Percentiles rank a stretch among this genome's conserved stretches.
phyloP scores from a whole-genome alignment of 208 protist species.

The Wallacemonas sp. region DNA sequence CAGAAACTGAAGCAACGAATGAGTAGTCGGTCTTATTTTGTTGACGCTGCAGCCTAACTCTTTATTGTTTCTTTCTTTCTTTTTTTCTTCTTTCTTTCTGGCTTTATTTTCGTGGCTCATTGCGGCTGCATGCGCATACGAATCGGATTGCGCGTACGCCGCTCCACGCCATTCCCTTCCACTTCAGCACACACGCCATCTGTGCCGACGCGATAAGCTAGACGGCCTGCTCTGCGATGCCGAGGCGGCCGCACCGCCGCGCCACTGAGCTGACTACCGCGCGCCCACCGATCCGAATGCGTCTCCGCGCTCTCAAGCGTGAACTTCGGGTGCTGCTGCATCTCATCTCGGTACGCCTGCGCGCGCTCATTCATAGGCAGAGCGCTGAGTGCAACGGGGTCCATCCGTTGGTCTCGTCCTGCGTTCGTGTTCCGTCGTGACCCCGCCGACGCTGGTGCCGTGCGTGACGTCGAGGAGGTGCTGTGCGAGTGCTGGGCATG shows the following conservation, averaged over 20 bases:
- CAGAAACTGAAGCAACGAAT: too few relatives aligned
- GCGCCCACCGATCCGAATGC: conserved; percentile 43
- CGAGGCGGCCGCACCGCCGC: conserved; percentile 22
- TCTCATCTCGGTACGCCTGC: conserved; percentile 38
- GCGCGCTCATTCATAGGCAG: conserved; percentile 41
- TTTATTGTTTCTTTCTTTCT: conserved; percentile 9
- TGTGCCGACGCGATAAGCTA: not conserved
- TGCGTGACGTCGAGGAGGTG: too few relatives aligned
- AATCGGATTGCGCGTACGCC: conserved; percentile 13
- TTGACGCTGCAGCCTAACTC: too few relatives aligned
- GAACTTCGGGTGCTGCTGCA: conserved; percentile 59
- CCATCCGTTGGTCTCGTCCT: not conserved
- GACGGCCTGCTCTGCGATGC: not conserved
- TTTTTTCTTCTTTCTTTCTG: conserved; percentile 10
- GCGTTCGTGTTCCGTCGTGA: not conserved
- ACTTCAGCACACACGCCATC: not conserved
- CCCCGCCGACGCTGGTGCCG: not conserved
- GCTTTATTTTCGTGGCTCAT: not conserved
- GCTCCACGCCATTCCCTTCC: not conserved
- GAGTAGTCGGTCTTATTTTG: too few relatives aligned
- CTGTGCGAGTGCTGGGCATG: conserved; percentile 3
- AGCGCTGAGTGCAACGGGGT: conserved; percentile 23
- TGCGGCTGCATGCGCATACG: not conserved
- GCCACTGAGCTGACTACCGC: conserved; percentile 51
- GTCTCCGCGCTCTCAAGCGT: conserved; percentile 32